Conservation (phyloP, 2,329 filamentous ascomycete genomes). For the Zymoseptoria crescenta region DNA sequence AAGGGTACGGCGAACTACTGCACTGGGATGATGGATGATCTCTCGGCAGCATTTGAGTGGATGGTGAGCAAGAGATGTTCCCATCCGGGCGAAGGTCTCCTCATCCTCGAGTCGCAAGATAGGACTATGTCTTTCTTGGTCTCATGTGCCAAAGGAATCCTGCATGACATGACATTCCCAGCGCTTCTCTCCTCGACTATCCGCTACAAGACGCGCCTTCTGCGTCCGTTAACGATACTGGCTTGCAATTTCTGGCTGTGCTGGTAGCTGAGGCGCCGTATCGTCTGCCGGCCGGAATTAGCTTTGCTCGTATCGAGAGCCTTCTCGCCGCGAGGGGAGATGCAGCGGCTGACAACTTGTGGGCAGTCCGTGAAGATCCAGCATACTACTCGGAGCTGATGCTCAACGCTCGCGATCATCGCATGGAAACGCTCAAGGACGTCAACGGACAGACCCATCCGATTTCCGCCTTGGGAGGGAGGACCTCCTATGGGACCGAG, state of each 20-base stretch:
- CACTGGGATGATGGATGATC: conserved; percentile 3
- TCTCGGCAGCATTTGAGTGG: conserved; percentile 5
- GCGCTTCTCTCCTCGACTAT: not conserved
- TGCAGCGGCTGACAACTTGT: conserved; percentile 5
- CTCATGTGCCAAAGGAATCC: conserved; percentile 1
- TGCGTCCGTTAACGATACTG: conserved; percentile 1
- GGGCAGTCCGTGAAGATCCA: conserved; percentile 9
- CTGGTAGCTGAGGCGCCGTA: conserved; percentile 5
- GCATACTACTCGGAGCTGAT: conserved; percentile 5
- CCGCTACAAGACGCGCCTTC: not conserved
- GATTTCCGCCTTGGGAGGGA: not conserved
- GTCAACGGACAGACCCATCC: not conserved
- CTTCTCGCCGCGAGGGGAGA: conserved; percentile 5
- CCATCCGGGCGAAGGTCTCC: conserved; percentile 6
- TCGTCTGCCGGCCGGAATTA: conserved; percentile 1
- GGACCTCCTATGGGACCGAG: conserved; percentile 3
- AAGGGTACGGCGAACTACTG: conserved; percentile 1
- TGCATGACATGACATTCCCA: conserved; percentile 5
- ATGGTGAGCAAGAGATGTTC: not conserved
- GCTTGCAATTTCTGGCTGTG: not conserved
- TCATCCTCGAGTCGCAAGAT: conserved; percentile 6
- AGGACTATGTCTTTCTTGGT: conserved; percentile 2
- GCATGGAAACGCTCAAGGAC: conserved; percentile 3
- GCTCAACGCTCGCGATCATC: conserved; percentile 4
- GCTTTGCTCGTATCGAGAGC: conserved; percentile 4